Evolutionary conservation across 371 early-diverging fungal species (phyloP), one percentile per base, ranked within the genome.

Genomic region (Mortierella sp.): DNA sequence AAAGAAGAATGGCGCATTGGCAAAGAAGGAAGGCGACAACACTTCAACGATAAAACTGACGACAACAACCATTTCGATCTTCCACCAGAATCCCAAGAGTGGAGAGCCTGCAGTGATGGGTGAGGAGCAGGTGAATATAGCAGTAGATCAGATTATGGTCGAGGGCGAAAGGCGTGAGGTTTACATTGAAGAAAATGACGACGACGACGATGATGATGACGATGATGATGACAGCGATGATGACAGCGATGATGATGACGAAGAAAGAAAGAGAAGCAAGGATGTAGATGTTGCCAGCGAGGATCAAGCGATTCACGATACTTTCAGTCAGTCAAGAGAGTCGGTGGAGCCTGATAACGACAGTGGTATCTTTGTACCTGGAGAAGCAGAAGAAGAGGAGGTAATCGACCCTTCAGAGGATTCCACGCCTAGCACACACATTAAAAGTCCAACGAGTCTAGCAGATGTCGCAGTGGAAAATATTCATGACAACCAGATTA

Each of bases 1-100:
- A 16, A 65, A 60, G 52, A 65, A 62, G 62, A n/a, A n/a, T n/a
- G n/a, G n/a, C n/a, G n/a, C n/a, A n/a, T n/a, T n/a, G n/a, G 62
- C 41, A 22, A 67, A 64, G 41, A 28, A 11, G 15, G 41, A 58
- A 24, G 33, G 47, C 7, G 55, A 28, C 22, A 38, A 11, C 13
- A 32, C n/a, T 9, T 13, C 41, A 55, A 22, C 41, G 13, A 36
- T n/a, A 50, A 62, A 59, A 53, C 11, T 45, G 4, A 63, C 45
- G 50, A 68, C 48, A 58, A 43, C 55, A 28, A 69, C 63, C 21
- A 41, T 63, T 0, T 59, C 69, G 4, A 67, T 79, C 33, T 79
- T 74, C 40, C 68, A 63, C 11, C 74, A 79, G 40, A 79, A 79
- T n/a, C 80, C 74, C 45, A 67, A 70, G 65, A 63, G 43, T 45